phyloP scores from a whole-genome alignment of 129 eudicot species.

The Flaveria brownii region DNA sequence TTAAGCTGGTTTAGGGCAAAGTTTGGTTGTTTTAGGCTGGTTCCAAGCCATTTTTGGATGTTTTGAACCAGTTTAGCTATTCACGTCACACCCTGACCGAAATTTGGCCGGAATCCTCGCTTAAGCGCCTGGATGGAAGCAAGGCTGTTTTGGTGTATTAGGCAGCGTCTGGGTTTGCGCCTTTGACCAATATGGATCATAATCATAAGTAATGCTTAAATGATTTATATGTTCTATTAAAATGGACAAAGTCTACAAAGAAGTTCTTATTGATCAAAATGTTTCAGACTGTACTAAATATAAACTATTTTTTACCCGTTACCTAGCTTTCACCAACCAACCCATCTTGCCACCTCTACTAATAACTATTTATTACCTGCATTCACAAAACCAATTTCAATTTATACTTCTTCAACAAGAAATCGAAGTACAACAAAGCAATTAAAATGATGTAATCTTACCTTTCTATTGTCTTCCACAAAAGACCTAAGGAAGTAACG shows the following conservation, averaged over 20 bases:
- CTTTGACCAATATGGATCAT: too few species aligned
- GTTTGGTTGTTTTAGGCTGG: too few species aligned
- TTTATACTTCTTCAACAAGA: neutral
- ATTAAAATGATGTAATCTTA: constrained; percentile 13
- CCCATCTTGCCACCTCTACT: neutral
- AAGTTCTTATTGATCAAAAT: neutral
- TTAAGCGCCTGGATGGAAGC: too few species aligned
- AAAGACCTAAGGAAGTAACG: constrained; percentile 78
- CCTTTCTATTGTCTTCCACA: constrained; percentile 81
- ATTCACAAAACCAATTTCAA: neutral
- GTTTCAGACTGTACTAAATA: neutral
- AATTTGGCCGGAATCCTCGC: too few species aligned
- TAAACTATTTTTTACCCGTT: neutral
- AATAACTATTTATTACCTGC: neutral
- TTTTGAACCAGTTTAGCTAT: too few species aligned
- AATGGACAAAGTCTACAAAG: neutral
- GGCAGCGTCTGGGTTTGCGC: too few species aligned
- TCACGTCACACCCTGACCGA: too few species aligned
- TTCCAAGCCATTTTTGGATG: too few species aligned
- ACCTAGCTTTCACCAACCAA: too few species aligned
- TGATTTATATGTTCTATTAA: neutral
- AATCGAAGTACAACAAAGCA: neutral
- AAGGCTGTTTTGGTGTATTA: too few species aligned
- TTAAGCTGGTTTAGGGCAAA: too few species aligned
- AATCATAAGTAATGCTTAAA: neutral